Base-by-base conservation (phyloP, 768 basidiomycete genomes). In the Pisolithus marmoratus region DNA sequence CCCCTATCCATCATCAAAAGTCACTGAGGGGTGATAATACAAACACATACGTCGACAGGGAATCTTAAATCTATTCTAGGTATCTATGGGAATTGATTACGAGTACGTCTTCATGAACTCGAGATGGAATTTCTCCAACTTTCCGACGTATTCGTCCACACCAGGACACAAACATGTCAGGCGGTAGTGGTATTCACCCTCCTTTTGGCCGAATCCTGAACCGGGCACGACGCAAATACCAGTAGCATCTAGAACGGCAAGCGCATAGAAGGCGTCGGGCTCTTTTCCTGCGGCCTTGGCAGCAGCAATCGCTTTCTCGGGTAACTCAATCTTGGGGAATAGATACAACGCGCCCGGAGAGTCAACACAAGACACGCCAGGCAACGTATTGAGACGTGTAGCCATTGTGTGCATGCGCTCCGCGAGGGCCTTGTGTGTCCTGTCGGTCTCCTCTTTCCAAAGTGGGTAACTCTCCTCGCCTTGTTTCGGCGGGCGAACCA, bases 141-240 rank as follows among this genome's bases (percentile, higher is more conserved):
- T 86, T 31, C 77, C 76, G 8, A 95, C 87, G 64, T 94, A 97
- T 60, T 94, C 92, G 42, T 95, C 94, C 17, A 92, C 90, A 38
- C 91, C 92, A 2, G 93, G 94, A 61, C 94, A 96, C 58, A 98
- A 72, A 61, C 95, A 96, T 8, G 96, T 99, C 66, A 97, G 71
- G 34, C 95, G 74, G 65, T 96, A 87, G 70, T 99, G 95, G 70
- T 83, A 85, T 62, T 94, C 87, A 23, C 88, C 92, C 46, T 87
- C 84, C 70, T 79, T 86, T 74, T 97, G 94, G 5, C 94, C 94
- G 66, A 99, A 99, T 1, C 95, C 95, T 45, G 84, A 85, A 0
- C 95, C 95, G 5, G 94, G 90, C 5, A 97, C 90, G 20, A 90
- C 89, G 61, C 94, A 96, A 56, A 98, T 96, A 5, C 93, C 93